phyloP scores from a whole-genome alignment of 2,329 filamentous ascomycete genomes.

The Colletotrichum nymphaeae region DNA sequence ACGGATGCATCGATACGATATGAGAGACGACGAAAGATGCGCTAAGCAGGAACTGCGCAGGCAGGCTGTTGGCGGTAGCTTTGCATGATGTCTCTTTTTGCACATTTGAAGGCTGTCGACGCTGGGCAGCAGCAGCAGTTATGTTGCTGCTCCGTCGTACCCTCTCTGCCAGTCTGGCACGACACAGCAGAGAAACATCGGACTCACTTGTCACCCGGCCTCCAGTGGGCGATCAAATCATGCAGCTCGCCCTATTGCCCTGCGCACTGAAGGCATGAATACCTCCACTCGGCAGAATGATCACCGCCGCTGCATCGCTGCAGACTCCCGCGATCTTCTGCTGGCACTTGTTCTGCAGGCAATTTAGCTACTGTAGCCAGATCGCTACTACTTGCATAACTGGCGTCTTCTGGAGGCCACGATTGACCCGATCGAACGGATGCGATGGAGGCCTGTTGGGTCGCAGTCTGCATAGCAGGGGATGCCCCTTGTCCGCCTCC shows the following conservation, averaged over 20 bases:
- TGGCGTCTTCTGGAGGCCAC: background rate
- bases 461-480: slow-evolving; percentile 15
- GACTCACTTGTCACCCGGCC: background rate
- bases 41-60: background rate
- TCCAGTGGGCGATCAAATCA: slow-evolving; percentile 18
- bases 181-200: background rate
- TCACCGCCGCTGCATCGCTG: background rate
- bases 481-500: slow-evolving; percentile 6
- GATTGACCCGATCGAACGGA: slow-evolving; percentile 16
- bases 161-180: background rate
- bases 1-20: background rate
- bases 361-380: slow-evolving; percentile 14
- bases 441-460: slow-evolving; percentile 12
- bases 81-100: background rate
- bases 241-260: slow-evolving; percentile 28
- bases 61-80: background rate
- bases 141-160: background rate
- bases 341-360: slow-evolving; percentile 14
- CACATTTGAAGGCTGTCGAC: background rate
- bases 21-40: slow-evolving; percentile 6
- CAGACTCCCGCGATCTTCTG: slow-evolving; percentile 3
- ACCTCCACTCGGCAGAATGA: slow-evolving; percentile 3
- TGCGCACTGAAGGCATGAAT: slow-evolving; percentile 24
- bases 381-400: slow-evolving; percentile 15
- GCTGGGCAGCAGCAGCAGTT: background rate